These are phyloP conservation scores for Cairneyella variabilis DNA, from an alignment of 495 filamentous ascomycete species.

Conservation along the genomic window DNA sequence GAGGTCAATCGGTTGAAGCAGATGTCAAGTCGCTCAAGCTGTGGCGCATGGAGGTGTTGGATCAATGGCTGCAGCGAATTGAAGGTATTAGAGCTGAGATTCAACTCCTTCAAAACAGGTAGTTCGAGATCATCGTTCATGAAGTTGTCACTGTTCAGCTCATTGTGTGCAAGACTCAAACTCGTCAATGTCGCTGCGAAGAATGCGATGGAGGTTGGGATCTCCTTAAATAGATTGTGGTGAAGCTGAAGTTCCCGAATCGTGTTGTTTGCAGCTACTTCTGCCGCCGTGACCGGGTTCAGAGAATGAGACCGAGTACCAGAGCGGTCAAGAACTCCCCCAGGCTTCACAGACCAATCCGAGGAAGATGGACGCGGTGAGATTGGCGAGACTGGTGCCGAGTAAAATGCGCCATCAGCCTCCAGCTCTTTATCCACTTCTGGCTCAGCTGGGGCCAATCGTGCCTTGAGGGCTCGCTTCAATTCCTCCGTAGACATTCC, in stretches of 20 bases:
- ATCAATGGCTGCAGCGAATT: constrained; percentile 60
- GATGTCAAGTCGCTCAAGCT: constrained; percentile 70
- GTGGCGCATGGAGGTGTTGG: constrained; percentile 61
- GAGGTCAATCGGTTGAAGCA: constrained; percentile 70
- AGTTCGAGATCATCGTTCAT: constrained; percentile 61
- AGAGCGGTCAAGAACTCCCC: constrained; percentile 70
- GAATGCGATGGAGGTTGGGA: constrained; percentile 65
- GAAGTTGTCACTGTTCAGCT: constrained; percentile 56
- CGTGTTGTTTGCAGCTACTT: constrained; percentile 42
- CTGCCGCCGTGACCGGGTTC: constrained; percentile 47
- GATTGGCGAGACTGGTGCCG: constrained; percentile 19
- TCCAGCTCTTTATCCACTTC: constrained; percentile 31
- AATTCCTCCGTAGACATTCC: constrained; percentile 76
- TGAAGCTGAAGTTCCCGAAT: constrained; percentile 60
- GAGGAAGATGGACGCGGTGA: constrained; percentile 35
- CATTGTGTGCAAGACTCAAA: constrained; percentile 78
- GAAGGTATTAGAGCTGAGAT: constrained; percentile 65
- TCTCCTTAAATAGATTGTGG: constrained; percentile 66
- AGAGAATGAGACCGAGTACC: constrained; percentile 54
- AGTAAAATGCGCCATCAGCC: constrained; percentile 19
- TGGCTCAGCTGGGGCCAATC: constrained; percentile 54
- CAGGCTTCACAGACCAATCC: constrained; percentile 62
- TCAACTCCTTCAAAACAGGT: constrained; percentile 70
- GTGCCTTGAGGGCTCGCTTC: constrained; percentile 68
- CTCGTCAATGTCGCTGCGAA: constrained; percentile 65